Conservation (phyloP, 805 yeast species). For the Millerago galiae region DNA sequence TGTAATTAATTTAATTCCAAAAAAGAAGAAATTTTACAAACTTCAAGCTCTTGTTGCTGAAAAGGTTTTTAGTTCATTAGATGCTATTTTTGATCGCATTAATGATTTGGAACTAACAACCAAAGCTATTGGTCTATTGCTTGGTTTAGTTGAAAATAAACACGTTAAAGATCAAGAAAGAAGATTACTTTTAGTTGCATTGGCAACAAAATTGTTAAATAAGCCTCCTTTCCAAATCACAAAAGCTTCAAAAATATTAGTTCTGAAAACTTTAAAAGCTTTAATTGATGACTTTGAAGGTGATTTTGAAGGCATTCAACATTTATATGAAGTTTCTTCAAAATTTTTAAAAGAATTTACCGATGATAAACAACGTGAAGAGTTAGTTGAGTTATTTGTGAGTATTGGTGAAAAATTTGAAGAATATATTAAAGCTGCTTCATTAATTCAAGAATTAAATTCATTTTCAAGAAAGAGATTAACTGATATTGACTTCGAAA, state of each 20-base stretch:
- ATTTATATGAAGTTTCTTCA: constrained; percentile 45
- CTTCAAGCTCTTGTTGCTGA: constrained; percentile 55
- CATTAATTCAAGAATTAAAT: constrained; percentile 59
- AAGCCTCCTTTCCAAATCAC: constrained; percentile 49
- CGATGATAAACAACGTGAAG: constrained; percentile 56
- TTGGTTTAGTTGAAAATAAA: constrained; percentile 48
- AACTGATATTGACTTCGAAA: constrained; percentile 74
- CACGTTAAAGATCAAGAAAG: constrained; percentile 51
- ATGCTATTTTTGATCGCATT: constrained; percentile 36
- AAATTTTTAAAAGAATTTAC: constrained; percentile 51
- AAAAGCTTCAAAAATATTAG: constrained; percentile 44
- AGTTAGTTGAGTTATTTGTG: constrained; percentile 52
- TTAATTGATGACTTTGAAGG: constrained; percentile 50
- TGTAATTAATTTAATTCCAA: constrained; percentile 37
- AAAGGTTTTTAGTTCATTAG: constrained; percentile 43
- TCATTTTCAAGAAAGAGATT: constrained; percentile 56
- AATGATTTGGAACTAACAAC: constrained; percentile 40
- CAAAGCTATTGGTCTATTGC: constrained; percentile 44
- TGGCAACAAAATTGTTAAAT: constrained; percentile 56
- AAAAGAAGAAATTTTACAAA: constrained; percentile 37
- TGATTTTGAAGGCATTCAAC: constrained; percentile 41
- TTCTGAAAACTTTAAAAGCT: constrained; percentile 50
- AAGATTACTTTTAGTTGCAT: constrained; percentile 43
- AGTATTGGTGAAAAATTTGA: constrained; percentile 50
- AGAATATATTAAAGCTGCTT: constrained; percentile 39